Base-by-base conservation (phyloP, 768 basidiomycete genomes). In the Pulveroboletus sp. region DNA sequence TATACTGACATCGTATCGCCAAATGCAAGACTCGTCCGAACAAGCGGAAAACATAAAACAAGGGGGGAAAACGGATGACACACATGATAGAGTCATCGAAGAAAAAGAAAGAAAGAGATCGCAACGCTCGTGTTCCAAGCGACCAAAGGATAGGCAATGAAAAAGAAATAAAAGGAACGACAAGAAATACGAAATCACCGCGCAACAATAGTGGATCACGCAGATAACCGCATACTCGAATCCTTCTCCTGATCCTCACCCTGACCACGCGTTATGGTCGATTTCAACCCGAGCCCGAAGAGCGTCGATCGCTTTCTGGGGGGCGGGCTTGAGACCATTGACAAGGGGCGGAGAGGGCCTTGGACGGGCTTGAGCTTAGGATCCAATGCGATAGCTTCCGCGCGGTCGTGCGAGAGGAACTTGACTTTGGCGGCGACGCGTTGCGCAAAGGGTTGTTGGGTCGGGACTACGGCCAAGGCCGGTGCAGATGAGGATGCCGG, bases 291-390 rank as follows among this genome's bases (percentile, higher is more conserved):
- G 7, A 61, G 54, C 24, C 61, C 61, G 31, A 64, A 63, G 14
- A 63, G 48, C 13, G 52, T 50, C 43, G 40, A 25, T 47, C 56
- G 54, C 41, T 51, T 49, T 47, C 40, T 47, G 38, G 34, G 54
- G 8, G 61, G 25, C 23, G 52, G 61, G 45, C 54, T 51, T 0
- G 50, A 45, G 19, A 52, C 29, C 51, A 51, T 65, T 19, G 66
- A 66, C 7, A 68, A 31, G 13, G 67, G 67, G 4, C 64, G 64
- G 16, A 66, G 60, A 16, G 67, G 65, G 10, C 50, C 67, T 14
- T 65, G 65, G 14, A 68, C 65, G 24, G 65, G 65, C 3, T 65
- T 62, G 29, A 66, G 65, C 49, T 69, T 66, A 13, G 65, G 67
- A 32, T 66, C 62, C n/a, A 53, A 46, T 4, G 50, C 34, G n/a